phyloP scores from a whole-genome alignment of 2,329 filamentous ascomycete species.

The Penicillium sclerotigenum region DNA sequence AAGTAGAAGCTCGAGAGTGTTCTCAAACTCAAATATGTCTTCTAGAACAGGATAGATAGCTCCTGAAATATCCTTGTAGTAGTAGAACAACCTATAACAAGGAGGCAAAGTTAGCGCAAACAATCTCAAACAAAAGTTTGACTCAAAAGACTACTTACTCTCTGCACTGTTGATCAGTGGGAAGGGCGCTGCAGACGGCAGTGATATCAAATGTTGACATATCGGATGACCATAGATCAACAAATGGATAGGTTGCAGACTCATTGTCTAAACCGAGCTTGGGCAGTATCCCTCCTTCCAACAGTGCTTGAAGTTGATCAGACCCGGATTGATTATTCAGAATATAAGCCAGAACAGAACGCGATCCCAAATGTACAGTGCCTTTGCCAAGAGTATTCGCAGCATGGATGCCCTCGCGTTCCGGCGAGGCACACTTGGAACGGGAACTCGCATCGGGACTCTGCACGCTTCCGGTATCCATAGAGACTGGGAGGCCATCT shows the following conservation, averaged over 20 bases:
- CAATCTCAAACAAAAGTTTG: too few species aligned
- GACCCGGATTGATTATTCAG: constrained; percentile 52
- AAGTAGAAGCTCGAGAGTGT: constrained; percentile 53
- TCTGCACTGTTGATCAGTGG: constrained; percentile 57
- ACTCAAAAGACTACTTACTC: constrained; percentile 36
- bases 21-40: constrained; percentile 55
- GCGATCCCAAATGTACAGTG: constrained; percentile 60
- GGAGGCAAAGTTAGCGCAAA: constrained; percentile 5
- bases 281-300: constrained; percentile 60
- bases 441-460: constrained; percentile 32
- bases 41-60: constrained; percentile 61
- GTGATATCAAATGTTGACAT: constrained; percentile 56
- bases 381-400: constrained; percentile 58
- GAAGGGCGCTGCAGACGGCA: constrained; percentile 58
- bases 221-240: constrained; percentile 63
- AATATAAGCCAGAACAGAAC: constrained; percentile 61
- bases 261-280: constrained; percentile 64
- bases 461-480: constrained; percentile 33
- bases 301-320: constrained; percentile 51
- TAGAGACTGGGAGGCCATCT: constrained; percentile 23
- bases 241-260: constrained; percentile 62
- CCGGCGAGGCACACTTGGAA: constrained; percentile 36
- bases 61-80: constrained; percentile 57
- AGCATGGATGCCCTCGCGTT: constrained; percentile 58
- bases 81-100: constrained; percentile 50